Conservation (phyloP, 1,284 basidiomycete species). For the Ganoderma lingzhi region DNA sequence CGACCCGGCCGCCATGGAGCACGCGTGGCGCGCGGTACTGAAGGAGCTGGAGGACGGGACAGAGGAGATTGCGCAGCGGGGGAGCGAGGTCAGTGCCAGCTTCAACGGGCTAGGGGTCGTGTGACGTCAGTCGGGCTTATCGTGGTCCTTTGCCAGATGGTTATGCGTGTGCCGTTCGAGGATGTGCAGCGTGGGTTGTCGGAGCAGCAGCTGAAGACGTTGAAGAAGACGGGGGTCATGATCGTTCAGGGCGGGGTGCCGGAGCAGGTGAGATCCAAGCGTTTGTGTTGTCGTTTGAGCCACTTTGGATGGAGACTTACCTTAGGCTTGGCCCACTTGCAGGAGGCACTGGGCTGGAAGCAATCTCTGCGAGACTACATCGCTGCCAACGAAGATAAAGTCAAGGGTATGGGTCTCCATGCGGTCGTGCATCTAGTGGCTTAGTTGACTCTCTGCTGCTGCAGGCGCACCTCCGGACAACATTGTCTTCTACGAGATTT, state of each 20-base stretch:
- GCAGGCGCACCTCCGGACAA: slow-evolving; percentile 72
- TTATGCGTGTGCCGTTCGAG: slow-evolving; percentile 61
- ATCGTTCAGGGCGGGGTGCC: slow-evolving; percentile 69
- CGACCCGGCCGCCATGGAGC: slow-evolving; percentile 49
- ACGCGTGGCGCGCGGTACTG: slow-evolving; percentile 66
- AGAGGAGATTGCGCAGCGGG: slow-evolving; percentile 51
- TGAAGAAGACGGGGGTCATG: slow-evolving; percentile 67
- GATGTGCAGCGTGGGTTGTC: slow-evolving; percentile 55
- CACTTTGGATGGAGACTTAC: slow-evolving; percentile 1
- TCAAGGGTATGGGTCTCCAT: slow-evolving; percentile 50
- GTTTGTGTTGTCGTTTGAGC: not conserved
- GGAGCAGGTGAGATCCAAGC: slow-evolving; percentile 46
- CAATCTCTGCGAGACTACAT: slow-evolving; percentile 64
- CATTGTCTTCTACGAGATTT: slow-evolving; percentile 79
- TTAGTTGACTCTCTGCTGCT: not conserved
- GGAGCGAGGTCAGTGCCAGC: slow-evolving; percentile 29
- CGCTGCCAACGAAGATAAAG: slow-evolving; percentile 53
- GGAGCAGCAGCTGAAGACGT: slow-evolving; percentile 47
- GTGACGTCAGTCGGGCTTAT: slow-evolving; percentile 9
- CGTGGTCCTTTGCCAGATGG: slow-evolving; percentile 49
- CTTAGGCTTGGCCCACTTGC: slow-evolving; percentile 7
- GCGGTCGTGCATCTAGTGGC: not conserved
- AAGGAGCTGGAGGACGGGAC: slow-evolving; percentile 54
- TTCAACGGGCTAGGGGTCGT: not conserved
- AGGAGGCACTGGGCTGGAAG: slow-evolving; percentile 74